phyloP scores from a whole-genome alignment of 306 rosid genomes.

The Citrullus mucosospermus region DNA sequence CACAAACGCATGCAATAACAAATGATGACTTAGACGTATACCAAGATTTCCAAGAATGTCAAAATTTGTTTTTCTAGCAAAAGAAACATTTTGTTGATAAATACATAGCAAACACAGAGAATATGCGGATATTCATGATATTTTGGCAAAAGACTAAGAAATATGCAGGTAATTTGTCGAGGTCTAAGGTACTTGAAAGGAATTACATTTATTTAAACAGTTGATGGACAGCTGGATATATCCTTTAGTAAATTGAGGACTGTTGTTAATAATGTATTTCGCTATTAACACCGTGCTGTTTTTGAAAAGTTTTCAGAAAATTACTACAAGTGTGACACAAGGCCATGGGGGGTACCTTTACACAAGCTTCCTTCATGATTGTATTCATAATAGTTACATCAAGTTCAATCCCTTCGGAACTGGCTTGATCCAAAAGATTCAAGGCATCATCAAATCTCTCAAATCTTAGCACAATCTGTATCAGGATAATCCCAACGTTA shows the following conservation, averaged over 20 bases:
- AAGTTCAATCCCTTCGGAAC: constrained; percentile 39
- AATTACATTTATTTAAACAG: not conserved
- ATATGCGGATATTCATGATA: not conserved
- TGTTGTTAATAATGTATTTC: not conserved
- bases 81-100: no score
- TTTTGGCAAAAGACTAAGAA: not conserved
- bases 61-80: not conserved
- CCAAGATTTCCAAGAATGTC: not conserved
- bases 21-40: not conserved
- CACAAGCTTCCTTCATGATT: constrained; percentile 40
- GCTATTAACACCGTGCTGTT: not conserved
- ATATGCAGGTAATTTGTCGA: not conserved
- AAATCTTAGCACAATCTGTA: constrained; percentile 51
- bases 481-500: constrained; percentile 16
- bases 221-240: not conserved
- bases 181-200: no score
- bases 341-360: constrained; percentile 26
- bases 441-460: constrained; percentile 41
- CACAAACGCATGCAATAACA: not conserved
- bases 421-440: constrained; percentile 44
- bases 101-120: no score
- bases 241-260: not conserved
- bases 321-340: not conserved
- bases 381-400: constrained; percentile 49
- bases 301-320: not conserved